phyloP scores from a whole-genome alignment of 768 basidiomycete genomes.

The Hygrophorus russula region DNA sequence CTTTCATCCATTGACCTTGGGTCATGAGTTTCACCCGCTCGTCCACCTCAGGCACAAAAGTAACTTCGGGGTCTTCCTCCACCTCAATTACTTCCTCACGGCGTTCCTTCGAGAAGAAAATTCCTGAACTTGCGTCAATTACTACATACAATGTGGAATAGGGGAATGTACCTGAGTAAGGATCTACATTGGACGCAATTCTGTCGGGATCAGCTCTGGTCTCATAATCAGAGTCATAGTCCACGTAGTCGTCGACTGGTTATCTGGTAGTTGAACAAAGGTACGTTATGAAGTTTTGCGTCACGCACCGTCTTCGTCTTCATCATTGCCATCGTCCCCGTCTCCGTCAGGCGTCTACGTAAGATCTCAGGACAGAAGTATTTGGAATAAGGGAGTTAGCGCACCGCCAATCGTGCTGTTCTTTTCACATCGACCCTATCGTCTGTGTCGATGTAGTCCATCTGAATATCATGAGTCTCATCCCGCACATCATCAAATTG shows the following conservation, averaged over 20 bases:
- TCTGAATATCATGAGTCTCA: slow-evolving; percentile 41
- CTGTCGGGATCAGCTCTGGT: slow-evolving; percentile 26
- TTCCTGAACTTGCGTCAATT: slow-evolving; percentile 35
- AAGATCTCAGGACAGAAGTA: background rate
- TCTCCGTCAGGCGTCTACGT: slow-evolving; percentile 46
- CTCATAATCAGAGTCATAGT: slow-evolving; percentile 79
- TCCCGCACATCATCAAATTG: slow-evolving; percentile 68
- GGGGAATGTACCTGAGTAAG: slow-evolving; percentile 61
- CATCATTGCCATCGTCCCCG: slow-evolving; percentile 33
- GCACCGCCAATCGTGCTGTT: slow-evolving; percentile 16
- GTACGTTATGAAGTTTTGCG: background rate
- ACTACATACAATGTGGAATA: background rate
- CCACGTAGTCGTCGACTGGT: slow-evolving; percentile 48
- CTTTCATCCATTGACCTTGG: slow-evolving; percentile 95
- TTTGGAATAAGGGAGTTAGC: slow-evolving; percentile 6
- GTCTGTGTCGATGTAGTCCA: slow-evolving; percentile 17
- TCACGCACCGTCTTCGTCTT: slow-evolving; percentile 38
- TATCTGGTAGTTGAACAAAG: slow-evolving; percentile 8
- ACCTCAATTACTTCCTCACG: slow-evolving; percentile 88
- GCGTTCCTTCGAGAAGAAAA: slow-evolving; percentile 93
- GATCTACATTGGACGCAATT: slow-evolving; percentile 57
- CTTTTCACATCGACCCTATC: slow-evolving; percentile 13
- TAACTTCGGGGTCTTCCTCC: slow-evolving; percentile 62
- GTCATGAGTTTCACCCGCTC: slow-evolving; percentile 60
- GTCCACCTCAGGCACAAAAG: slow-evolving; percentile 26